Evolutionary conservation across 2,329 filamentous ascomycete genomes (phyloP).

Genomic region (Parastagonospora nodorum): DNA sequence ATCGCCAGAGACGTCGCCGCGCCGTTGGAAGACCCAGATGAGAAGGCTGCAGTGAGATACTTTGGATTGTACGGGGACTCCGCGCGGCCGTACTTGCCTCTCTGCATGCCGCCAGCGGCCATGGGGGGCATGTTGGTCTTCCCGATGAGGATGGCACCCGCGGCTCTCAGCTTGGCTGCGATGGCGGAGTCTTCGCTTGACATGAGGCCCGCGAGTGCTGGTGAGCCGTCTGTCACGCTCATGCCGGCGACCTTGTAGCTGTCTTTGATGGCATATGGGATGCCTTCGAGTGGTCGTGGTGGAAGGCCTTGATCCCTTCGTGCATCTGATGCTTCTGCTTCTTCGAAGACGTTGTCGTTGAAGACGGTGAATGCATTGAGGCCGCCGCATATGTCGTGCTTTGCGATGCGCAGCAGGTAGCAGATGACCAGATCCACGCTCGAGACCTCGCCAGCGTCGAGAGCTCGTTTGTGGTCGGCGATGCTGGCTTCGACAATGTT

Average conservation of each 20-base stretch:
- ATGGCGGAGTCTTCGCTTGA: constrained; percentile 60
- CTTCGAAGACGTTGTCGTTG: constrained; percentile 53
- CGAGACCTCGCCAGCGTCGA: constrained; percentile 48
- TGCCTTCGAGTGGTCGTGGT: constrained; percentile 56
- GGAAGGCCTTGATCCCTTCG: constrained; percentile 47
- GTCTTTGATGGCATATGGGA: constrained; percentile 64
- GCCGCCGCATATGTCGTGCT: constrained; percentile 51
- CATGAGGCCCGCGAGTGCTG: constrained; percentile 57
- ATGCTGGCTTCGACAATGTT: constrained; percentile 57
- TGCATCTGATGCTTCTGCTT: constrained; percentile 55
- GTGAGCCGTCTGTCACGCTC: constrained; percentile 60
- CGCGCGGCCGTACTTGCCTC: constrained; percentile 61
- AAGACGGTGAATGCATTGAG: constrained; percentile 58
- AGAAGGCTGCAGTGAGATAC: constrained; percentile 61
- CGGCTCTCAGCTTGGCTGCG: constrained; percentile 53
- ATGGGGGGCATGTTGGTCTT: constrained; percentile 66
- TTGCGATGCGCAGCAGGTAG: constrained; percentile 55
- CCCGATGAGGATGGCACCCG: constrained; percentile 59
- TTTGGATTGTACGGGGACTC: constrained; percentile 62
- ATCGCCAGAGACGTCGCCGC: constrained; percentile 58
- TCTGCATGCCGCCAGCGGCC: constrained; percentile 63
- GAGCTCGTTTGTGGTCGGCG: constrained; percentile 50
- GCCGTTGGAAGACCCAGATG: constrained; percentile 64
- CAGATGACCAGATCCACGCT: constrained; percentile 53
- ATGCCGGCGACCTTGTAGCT: constrained; percentile 60